Conservation (phyloP, 1,284 basidiomycete genomes). For the Ustilago cynodontis region DNA sequence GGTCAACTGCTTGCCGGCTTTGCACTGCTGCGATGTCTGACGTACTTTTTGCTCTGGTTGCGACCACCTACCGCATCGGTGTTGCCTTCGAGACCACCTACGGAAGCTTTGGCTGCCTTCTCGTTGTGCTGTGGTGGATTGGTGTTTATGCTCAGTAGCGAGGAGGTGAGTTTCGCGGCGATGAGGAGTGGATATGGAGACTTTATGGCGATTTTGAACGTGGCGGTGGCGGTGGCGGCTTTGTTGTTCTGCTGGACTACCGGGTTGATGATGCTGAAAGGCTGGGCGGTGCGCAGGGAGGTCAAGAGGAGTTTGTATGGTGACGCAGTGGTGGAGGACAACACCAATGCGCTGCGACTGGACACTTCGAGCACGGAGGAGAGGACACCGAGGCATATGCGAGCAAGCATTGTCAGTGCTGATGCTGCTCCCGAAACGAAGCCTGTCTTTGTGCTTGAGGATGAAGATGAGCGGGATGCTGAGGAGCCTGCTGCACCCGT, state of each 20-base stretch:
- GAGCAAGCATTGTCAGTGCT: conserved; percentile 20
- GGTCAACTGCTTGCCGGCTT: conserved; percentile 89
- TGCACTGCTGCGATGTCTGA: conserved; percentile 81
- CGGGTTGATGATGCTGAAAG: conserved; percentile 63
- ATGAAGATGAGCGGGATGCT: conserved; percentile 34
- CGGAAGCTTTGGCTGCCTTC: conserved; percentile 89
- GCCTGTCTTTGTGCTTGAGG: conserved; percentile 49
- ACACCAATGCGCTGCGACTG: conserved; percentile 17
- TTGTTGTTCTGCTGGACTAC: conserved; percentile 63
- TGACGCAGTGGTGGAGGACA: neutral
- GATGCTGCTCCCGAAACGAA: conserved; percentile 5
- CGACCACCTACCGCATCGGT: conserved; percentile 73
- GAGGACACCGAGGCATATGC: conserved; percentile 32
- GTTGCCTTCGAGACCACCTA: conserved; percentile 91
- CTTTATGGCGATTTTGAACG: conserved; percentile 71
- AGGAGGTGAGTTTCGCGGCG: conserved; percentile 89
- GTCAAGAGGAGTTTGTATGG: conserved; percentile 14
- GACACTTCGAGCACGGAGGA: conserved; percentile 12
- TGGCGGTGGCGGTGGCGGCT: conserved; percentile 61
- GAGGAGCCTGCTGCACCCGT: conserved; percentile 25
- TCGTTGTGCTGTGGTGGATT: conserved; percentile 88
- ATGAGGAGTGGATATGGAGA: conserved; percentile 92
- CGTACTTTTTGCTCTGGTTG: conserved; percentile 95
- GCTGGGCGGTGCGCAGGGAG: conserved; percentile 58
- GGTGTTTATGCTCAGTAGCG: conserved; percentile 89